phyloP scores from a whole-genome alignment of 2,329 filamentous ascomycete species.

The Hypoxylon rubiginosum region DNA sequence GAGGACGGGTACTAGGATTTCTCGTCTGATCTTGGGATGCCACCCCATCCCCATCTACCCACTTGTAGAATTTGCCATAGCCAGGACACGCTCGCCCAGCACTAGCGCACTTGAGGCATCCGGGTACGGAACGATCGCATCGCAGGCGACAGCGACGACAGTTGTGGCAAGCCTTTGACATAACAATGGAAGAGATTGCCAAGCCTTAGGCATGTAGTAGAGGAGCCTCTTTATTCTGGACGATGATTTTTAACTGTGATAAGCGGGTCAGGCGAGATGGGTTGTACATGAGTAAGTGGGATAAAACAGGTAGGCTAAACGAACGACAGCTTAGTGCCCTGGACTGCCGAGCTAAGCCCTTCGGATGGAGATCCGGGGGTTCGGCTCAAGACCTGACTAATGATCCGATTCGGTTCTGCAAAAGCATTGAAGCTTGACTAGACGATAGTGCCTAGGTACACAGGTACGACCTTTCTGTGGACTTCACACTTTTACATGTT shows the following conservation, averaged over 20 bases:
- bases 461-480: not conserved
- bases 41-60: slow-evolving; percentile 66
- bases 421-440: slow-evolving; percentile 33
- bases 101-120: slow-evolving; percentile 70
- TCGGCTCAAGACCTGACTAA: slow-evolving; percentile 5
- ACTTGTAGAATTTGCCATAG: slow-evolving; percentile 72
- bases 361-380: slow-evolving; percentile 1
- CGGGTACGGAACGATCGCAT: slow-evolving; percentile 71
- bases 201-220: not conserved
- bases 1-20: slow-evolving; percentile 17
- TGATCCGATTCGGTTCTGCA: slow-evolving; percentile 7
- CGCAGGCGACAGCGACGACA: slow-evolving; percentile 72
- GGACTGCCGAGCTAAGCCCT: not conserved
- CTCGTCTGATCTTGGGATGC: slow-evolving; percentile 62
- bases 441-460: no score
- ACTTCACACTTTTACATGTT: no score
- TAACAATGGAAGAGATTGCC: slow-evolving; percentile 21
- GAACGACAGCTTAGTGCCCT: slow-evolving; percentile 13
- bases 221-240: not conserved
- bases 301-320: slow-evolving; percentile 4
- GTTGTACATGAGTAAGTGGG: not conserved
- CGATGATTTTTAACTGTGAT: not conserved
- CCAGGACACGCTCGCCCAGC: slow-evolving; percentile 71
- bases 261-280: slow-evolving; percentile 7
- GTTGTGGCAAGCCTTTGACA: slow-evolving; percentile 68